These are phyloP conservation scores for Candida vaughaniae DNA, from an alignment of 805 yeast species.

Conservation along the genomic window DNA sequence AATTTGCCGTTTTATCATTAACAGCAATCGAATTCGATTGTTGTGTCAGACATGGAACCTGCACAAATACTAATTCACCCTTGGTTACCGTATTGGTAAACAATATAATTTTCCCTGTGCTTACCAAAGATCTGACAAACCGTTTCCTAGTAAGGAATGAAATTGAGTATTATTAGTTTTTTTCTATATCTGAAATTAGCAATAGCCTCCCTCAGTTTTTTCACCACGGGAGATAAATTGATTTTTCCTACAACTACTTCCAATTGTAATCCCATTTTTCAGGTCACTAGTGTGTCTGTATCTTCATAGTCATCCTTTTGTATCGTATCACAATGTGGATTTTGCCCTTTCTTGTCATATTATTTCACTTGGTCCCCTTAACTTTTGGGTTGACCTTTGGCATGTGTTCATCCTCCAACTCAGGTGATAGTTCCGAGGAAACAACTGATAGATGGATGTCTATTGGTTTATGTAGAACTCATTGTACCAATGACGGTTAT, in stretches of 20 bases:
- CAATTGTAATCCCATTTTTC: too few relatives aligned
- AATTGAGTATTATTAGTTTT: too few relatives aligned
- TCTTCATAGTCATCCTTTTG: too few relatives aligned
- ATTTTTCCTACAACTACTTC: too few relatives aligned
- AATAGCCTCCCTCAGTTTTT: too few relatives aligned
- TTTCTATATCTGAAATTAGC: not conserved
- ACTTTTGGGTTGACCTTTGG: slow-evolving; percentile 8
- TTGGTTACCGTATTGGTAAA: not conserved
- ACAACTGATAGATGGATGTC: slow-evolving; percentile 30
- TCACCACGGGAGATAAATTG: too few relatives aligned
- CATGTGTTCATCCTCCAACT: slow-evolving; percentile 25
- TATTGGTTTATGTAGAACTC: slow-evolving; percentile 51
- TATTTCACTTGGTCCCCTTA: not conserved
- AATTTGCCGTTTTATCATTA: not conserved
- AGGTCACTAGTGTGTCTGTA: too few relatives aligned
- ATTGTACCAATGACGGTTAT: slow-evolving; percentile 42
- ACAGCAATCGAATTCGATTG: not conserved
- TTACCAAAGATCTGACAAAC: not conserved
- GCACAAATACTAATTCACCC: not conserved
- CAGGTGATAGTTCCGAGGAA: slow-evolving; percentile 12
- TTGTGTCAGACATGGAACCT: not conserved
- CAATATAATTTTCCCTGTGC: not conserved
- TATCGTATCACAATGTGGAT: too few relatives aligned
- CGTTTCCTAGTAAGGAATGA: too few relatives aligned
- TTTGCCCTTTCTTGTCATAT: too few relatives aligned